phyloP scores from a whole-genome alignment of 768 basidiomycete species.

The Mrakia blollopis region DNA sequence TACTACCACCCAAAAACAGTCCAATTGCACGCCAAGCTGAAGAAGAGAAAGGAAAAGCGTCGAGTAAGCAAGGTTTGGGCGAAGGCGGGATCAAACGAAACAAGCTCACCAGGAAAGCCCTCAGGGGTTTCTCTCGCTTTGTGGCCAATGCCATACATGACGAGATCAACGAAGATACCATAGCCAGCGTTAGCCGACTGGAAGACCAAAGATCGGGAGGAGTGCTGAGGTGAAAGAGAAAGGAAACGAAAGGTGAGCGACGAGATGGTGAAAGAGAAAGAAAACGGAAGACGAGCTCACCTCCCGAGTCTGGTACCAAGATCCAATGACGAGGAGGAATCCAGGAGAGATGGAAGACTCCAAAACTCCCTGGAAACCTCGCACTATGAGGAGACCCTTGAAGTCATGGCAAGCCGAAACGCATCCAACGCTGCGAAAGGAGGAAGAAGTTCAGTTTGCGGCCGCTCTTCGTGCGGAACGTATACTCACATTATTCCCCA shows the following conservation, averaged over 20 bases:
- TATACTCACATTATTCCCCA: conserved; percentile 18
- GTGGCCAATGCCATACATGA: conserved; percentile 24
- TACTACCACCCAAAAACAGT: conserved; percentile 36
- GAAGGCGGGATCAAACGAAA: no score
- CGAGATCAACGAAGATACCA: conserved; percentile 10
- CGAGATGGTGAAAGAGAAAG: no score
- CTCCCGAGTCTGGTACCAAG: conserved; percentile 28
- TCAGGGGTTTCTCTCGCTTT: no score
- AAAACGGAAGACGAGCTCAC: no score
- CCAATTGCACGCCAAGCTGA: conserved; percentile 18
- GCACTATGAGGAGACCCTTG: conserved; percentile 14
- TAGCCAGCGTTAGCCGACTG: conserved; percentile 24
- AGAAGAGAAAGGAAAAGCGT: no score
- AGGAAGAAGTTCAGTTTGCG: no score
- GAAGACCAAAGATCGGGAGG: conserved; percentile 16
- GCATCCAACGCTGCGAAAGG: conserved; percentile 9
- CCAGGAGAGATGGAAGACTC: conserved; percentile 16
- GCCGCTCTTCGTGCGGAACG: no score
- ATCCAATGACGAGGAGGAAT: conserved; percentile 19
- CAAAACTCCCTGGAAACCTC: conserved; percentile 11
- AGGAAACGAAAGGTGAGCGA: no score
- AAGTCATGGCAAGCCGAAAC: conserved; percentile 18
- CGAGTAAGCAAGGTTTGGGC: no score
- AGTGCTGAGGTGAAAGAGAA: conserved; percentile 12
- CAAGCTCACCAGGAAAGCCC: no score